A percentile compares a stretch with the other conserved stretches of the same genome.
Conservation (phyloP, 768 basidiomycete species). For the Lactifluus rugatus region DNA sequence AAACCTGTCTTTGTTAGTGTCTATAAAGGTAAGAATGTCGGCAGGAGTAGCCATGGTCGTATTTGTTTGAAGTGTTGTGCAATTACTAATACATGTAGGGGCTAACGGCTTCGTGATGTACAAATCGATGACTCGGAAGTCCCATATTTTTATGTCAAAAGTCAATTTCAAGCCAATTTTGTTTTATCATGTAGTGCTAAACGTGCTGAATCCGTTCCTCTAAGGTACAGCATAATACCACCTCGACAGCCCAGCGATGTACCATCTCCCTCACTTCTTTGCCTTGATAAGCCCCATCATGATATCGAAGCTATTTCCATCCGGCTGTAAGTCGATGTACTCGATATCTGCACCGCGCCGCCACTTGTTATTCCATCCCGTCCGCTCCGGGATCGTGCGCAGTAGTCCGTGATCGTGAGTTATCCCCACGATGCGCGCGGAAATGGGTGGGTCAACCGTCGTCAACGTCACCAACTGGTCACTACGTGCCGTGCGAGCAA, state of each 20-base stretch:
- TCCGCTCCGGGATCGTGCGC: constrained; percentile 60
- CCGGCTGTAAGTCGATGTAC: constrained; percentile 89
- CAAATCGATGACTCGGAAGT: too few species aligned
- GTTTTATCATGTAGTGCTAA: too few species aligned
- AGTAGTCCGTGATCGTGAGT: constrained; percentile 83
- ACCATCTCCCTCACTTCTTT: constrained; percentile 32
- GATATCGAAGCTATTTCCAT: constrained; percentile 94
- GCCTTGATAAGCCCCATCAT: constrained; percentile 77
- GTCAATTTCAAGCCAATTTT: too few species aligned
- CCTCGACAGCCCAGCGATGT: too few species aligned
- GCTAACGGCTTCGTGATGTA: too few species aligned
- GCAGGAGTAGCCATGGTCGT: constrained; percentile 28
- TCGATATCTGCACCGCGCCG: constrained; percentile 24
- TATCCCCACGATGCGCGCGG: constrained; percentile 75
- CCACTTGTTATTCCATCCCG: constrained; percentile 23
- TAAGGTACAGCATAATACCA: too few species aligned
- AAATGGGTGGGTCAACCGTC: constrained; percentile 56
- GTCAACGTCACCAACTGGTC: constrained; percentile 79
- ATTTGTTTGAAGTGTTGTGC: neutral
- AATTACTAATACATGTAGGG: too few species aligned
- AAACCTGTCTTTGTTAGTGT: constrained; percentile 60
- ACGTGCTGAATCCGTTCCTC: too few species aligned
- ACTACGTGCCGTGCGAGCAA: constrained; percentile 30
- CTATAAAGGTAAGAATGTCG: constrained; percentile 43
- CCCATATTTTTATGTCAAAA: too few species aligned